A percentile compares a stretch with the other conserved stretches of the same genome.
phyloP scores from a whole-genome alignment of 768 basidiomycete genomes.

The Paxillus ammoniavirescens region DNA sequence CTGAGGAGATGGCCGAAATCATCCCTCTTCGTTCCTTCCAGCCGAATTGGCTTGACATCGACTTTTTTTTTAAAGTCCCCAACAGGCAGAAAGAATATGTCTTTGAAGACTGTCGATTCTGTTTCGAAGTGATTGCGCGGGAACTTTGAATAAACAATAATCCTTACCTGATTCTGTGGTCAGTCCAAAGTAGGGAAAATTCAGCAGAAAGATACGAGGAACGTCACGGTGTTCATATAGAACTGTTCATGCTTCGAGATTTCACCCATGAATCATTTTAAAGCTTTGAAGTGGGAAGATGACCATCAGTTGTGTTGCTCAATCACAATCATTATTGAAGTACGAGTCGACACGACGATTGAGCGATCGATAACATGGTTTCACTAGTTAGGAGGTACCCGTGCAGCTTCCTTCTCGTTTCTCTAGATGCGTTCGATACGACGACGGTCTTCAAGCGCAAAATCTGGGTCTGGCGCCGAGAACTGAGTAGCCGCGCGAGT shows the following conservation, averaged over 20 bases:
- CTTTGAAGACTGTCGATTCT: conserved; percentile 15
- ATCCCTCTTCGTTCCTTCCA: conserved; percentile 11
- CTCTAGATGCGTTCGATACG: conserved; percentile 56
- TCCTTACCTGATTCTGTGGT: conserved; percentile 15
- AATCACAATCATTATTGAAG: too few species aligned
- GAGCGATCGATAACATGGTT: too few species aligned
- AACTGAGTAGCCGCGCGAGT: conserved; percentile 65
- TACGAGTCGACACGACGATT: too few species aligned
- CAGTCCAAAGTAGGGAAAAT: too few species aligned
- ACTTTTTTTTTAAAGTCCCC: neutral
- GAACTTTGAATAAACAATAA: conserved; percentile 16
- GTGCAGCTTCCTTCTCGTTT: conserved; percentile 72
- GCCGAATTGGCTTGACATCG: conserved; percentile 16
- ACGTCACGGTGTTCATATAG: conserved; percentile 14
- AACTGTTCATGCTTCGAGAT: conserved; percentile 1
- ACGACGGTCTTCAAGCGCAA: conserved; percentile 59
- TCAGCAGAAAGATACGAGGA: conserved; percentile 5
- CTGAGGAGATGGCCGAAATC: conserved; percentile 17
- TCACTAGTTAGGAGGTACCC: conserved; percentile 43
- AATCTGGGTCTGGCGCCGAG: conserved; percentile 36
- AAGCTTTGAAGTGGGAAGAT: too few species aligned
- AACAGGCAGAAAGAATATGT: conserved; percentile 19
- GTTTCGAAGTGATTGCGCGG: conserved; percentile 14
- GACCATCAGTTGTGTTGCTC: too few species aligned
- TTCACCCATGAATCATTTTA: neutral